These are phyloP conservation scores for Cyclotella choctawhatcheeana DNA, from an alignment of 108 stramenopile genomes.

Conservation along the genomic window DNA sequence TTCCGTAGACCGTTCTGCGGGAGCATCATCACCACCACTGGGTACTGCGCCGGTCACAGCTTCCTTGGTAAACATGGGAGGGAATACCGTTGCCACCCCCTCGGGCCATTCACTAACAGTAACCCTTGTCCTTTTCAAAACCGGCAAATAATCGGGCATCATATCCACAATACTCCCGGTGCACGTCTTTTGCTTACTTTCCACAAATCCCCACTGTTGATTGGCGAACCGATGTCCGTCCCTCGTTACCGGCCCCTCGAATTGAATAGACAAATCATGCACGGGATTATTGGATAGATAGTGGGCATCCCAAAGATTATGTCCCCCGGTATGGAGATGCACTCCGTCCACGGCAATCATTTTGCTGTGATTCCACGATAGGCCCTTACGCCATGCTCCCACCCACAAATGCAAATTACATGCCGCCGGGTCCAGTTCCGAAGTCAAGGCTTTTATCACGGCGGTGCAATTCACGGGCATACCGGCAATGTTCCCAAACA, in stretches of 20 bases:
- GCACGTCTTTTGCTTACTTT: slow-evolving; percentile 55
- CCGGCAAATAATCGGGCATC: slow-evolving; percentile 57
- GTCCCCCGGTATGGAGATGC: slow-evolving; percentile 64
- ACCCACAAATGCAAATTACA: slow-evolving; percentile 60
- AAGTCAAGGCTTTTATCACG: slow-evolving; percentile 51
- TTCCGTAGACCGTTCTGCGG: neutral
- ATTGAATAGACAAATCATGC: slow-evolving; percentile 60
- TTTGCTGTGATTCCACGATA: slow-evolving; percentile 71
- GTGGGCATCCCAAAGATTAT: slow-evolving; percentile 66
- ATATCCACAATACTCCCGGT: slow-evolving; percentile 57
- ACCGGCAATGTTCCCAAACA: slow-evolving; percentile 68
- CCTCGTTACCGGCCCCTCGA: slow-evolving; percentile 55
- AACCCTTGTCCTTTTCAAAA: slow-evolving; percentile 40
- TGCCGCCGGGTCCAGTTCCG: slow-evolving; percentile 60
- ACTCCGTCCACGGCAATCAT: slow-evolving; percentile 73
- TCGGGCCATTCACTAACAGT: slow-evolving; percentile 53
- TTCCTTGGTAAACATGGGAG: slow-evolving; percentile 35
- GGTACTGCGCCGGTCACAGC: too few relatives aligned
- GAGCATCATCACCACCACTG: slow-evolving; percentile 10
- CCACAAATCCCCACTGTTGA: slow-evolving; percentile 62
- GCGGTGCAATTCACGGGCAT: slow-evolving; percentile 62
- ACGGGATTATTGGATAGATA: slow-evolving; percentile 57
- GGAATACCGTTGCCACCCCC: slow-evolving; percentile 25
- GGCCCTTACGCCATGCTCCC: slow-evolving; percentile 65
- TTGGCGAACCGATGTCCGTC: slow-evolving; percentile 68